Evolutionary conservation across 768 basidiomycete species (phyloP), one percentile per base, ranked within the genome.

Genomic region (Podaxis rugospora): DNA sequence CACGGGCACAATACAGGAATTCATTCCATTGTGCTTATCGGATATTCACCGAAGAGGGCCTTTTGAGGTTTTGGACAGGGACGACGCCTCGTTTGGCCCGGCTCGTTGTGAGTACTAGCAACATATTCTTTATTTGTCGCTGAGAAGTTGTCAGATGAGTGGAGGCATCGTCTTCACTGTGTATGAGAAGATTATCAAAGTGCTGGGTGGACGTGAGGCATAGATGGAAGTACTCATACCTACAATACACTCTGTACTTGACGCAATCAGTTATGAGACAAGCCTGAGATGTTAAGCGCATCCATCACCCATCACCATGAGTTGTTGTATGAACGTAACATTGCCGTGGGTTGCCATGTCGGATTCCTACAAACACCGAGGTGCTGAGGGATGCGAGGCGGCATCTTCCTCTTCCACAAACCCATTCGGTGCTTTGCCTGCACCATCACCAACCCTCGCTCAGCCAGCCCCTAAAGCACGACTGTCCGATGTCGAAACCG

Each of bases 11-110:
- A 62, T 99, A 98, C 71, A 85, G 88, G 39, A 98, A 99, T 69
- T 88, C 95, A 2, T 91, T 98, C 76, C 95, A 98, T 67, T 98
- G 96, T 66, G 95, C 88, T 4, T 96, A 97, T 69, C 83, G 95
- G 50, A 95, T 98, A 69, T 87, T 93, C 64, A 93, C 88, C 0
- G 96, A 98, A 72, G 95, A 98, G 68, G 97, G 97, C 2, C 65
- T 97, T 5, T 67, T 85, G n/a, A 83, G 90, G 52, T 97, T 99
- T 74, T 99, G 97, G 97, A 92, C 90, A 2, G 97, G 97, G 2
- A 94, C 96, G 5, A 96, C 95, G 3, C 97, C 97, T 0, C 78
- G 96, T 62, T 73, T 99, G 27, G 84, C 85, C 5, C 82, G 97
- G 28, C 72, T 99, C 52, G 88, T 96, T 69, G 90, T 94, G 67